Evolutionary conservation across 2,329 filamentous ascomycete genomes (phyloP).

Genomic region (Hymenoscyphus fraxineus): DNA sequence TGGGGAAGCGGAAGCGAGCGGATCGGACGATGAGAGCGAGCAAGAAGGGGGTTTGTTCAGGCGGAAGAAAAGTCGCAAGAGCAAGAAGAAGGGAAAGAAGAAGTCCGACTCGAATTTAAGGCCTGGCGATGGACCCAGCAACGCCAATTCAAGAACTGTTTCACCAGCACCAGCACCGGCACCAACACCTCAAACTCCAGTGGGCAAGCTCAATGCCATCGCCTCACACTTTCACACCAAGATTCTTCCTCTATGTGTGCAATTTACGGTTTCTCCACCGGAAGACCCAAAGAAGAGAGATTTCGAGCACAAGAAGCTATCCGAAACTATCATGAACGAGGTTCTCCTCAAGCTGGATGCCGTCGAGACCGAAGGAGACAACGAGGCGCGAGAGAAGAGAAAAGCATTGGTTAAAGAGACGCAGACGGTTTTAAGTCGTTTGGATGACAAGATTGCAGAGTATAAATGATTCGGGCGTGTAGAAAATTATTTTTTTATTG

Average conservation of each 20-base stretch:
- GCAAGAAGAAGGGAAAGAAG: slow-evolving; percentile 41
- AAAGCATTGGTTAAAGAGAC: slow-evolving; percentile 72
- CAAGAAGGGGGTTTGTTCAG: slow-evolving; percentile 32
- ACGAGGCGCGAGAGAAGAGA: slow-evolving; percentile 59
- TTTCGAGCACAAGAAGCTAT: slow-evolving; percentile 71
- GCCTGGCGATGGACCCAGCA: slow-evolving; percentile 37
- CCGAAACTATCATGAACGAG: slow-evolving; percentile 72
- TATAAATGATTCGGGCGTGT: slow-evolving; percentile 6
- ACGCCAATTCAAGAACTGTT: slow-evolving; percentile 29
- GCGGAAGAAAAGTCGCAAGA: slow-evolving; percentile 33
- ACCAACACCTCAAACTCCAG: slow-evolving; percentile 41
- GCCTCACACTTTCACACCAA: slow-evolving; percentile 59
- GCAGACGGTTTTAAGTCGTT: slow-evolving; percentile 59
- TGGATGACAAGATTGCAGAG: slow-evolving; percentile 47
- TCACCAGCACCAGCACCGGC: slow-evolving; percentile 33
- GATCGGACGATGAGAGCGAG: slow-evolving; percentile 42
- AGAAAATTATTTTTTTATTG: slow-evolving; percentile 1
- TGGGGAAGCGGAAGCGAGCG: slow-evolving; percentile 47
- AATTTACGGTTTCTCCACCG: slow-evolving; percentile 62
- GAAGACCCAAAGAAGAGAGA: slow-evolving; percentile 61
- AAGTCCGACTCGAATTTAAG: slow-evolving; percentile 32
- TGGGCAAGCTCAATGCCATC: slow-evolving; percentile 66
- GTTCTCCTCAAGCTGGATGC: slow-evolving; percentile 73
- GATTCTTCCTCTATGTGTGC: slow-evolving; percentile 60
- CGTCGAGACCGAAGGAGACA: slow-evolving; percentile 68